Percentiles rank a stretch among this genome's conserved stretches.
Conservation (phyloP, 2,329 filamentous ascomycete genomes). For the Domatiomyces catenatus region DNA sequence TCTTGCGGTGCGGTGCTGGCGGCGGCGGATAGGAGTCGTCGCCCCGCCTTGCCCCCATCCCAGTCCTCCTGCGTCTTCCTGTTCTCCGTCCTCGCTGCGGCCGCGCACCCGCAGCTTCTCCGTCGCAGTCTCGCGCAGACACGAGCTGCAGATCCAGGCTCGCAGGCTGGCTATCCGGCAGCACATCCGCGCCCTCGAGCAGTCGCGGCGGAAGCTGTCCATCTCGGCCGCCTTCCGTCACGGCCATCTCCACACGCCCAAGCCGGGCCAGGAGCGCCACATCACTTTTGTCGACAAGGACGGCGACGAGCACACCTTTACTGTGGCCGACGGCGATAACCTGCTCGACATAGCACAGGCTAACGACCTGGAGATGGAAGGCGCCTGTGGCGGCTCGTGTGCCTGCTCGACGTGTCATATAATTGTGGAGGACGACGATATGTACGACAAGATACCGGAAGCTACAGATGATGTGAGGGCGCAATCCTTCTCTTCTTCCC, state of each 20-base stretch:
- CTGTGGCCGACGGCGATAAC: constrained; percentile 77
- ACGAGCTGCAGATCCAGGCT: constrained; percentile 9
- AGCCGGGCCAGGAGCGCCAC: constrained; percentile 83
- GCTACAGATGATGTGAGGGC: constrained; percentile 43
- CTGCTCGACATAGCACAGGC: constrained; percentile 88
- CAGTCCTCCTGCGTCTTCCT: too few relatives aligned
- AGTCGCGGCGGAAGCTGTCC: constrained; percentile 44
- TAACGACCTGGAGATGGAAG: constrained; percentile 93
- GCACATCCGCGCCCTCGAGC: constrained; percentile 16
- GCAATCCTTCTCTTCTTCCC: not conserved
- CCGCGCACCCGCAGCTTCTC: constrained; percentile 18
- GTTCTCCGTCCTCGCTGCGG: not conserved
- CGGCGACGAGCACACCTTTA: constrained; percentile 56
- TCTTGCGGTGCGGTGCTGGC: not conserved
- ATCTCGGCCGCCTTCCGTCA: constrained; percentile 47
- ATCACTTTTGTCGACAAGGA: constrained; percentile 94
- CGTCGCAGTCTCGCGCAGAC: constrained; percentile 17
- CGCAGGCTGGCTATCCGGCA: constrained; percentile 13
- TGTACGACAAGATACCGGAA: constrained; percentile 65
- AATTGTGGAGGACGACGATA: constrained; percentile 57
- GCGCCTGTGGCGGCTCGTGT: constrained; percentile 86
- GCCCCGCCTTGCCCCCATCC: not conserved
- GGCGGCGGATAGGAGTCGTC: not conserved
- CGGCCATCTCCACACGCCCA: constrained; percentile 68
- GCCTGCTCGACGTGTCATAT: constrained; percentile 89